A percentile compares a stretch with the other conserved stretches of the same genome.
Evolutionary conservation across 805 yeast genomes (phyloP).

Genomic region (Spathaspora girioi): DNA sequence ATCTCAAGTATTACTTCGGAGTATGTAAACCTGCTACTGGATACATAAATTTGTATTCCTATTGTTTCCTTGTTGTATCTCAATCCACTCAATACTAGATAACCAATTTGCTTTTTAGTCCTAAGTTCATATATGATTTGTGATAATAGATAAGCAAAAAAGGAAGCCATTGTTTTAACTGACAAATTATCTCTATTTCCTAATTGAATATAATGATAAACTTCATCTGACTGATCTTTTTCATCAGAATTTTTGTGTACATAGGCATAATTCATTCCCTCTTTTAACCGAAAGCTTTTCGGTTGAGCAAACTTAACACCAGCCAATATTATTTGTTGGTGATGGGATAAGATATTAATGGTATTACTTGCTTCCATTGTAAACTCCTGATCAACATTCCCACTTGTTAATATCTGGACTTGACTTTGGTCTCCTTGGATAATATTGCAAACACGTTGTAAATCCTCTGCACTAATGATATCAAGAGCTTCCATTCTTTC

Average conservation of each 20-base stretch:
- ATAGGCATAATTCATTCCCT: constrained; percentile 19
- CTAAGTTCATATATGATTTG: constrained; percentile 47
- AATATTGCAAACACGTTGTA: constrained; percentile 23
- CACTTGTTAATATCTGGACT: constrained; percentile 47
- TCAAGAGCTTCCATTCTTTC: constrained; percentile 57
- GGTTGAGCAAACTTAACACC: constrained; percentile 16
- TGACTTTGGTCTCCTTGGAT: constrained; percentile 28
- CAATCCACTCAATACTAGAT: constrained; percentile 55
- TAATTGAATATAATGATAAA: constrained; percentile 54
- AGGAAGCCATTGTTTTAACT: constrained; percentile 38
- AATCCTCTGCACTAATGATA: constrained; percentile 34
- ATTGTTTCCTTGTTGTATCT: constrained; percentile 47
- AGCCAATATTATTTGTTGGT: constrained; percentile 11
- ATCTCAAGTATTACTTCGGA: constrained; percentile 40
- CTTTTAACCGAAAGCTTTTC: constrained; percentile 26
- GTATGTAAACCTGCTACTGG: constrained; percentile 48
- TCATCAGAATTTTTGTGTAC: constrained; percentile 26
- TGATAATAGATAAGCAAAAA: constrained; percentile 47
- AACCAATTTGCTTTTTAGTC: constrained; percentile 57
- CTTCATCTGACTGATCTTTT: constrained; percentile 50
- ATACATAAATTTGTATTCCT: constrained; percentile 57
- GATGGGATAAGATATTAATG: constrained; percentile 21
- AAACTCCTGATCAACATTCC: constrained; percentile 34
- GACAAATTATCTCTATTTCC: constrained; percentile 40
- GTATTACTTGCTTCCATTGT: constrained; percentile 14